Base-by-base conservation (phyloP, 371 early-diverging fungal genomes). In the Rhizomucor miehei region DNA sequence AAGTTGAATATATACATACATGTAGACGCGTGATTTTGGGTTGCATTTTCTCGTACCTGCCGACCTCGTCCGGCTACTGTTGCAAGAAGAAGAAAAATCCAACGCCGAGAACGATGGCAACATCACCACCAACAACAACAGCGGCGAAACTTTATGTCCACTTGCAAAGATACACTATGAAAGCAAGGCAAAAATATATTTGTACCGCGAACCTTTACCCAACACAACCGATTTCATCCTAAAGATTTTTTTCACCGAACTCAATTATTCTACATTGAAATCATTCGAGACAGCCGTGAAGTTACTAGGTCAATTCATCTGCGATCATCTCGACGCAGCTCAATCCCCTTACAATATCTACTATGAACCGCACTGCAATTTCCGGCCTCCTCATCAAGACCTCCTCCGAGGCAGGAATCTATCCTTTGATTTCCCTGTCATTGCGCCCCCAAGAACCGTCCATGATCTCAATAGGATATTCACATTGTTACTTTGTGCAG, bases 301-400 rank as follows among this genome's bases (percentile, higher is more conserved):
- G 10, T 37, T 59, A 45, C 24, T 66, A 13, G 66, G 54, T 1
- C n/a, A 49, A 29, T 40, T 43, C 3, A 57, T 62, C 21, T 59
- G 50, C 23, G 41, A 54, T 10, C 37, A 59, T 51, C 49, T 47
- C 3, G 43, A 56, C n/a, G 36, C 50, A 19, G 59, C 54, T 45
- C 49, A 56, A 44, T 66, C 66, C 3, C 66, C 66, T 4, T 45
- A 53, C 17, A 66, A 66, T 34, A 51, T 66, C 8, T 66, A 66
- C 41, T 62, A 61, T 38, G 40, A 19, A 14, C 14, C 41, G 3
- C 16, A 41, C 12, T 6, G 41, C 41, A 41, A 41, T 29, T 29
- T 29, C 29, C 29, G 29, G 5, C 29, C 29, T 29, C 29, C 29
- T 3, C 29, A 29, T 3, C 29, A 29, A 29, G 29, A 29, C 29